Evolutionary conservation across 345 rosid species (phyloP).

Genomic region (Linum lewisii): DNA sequence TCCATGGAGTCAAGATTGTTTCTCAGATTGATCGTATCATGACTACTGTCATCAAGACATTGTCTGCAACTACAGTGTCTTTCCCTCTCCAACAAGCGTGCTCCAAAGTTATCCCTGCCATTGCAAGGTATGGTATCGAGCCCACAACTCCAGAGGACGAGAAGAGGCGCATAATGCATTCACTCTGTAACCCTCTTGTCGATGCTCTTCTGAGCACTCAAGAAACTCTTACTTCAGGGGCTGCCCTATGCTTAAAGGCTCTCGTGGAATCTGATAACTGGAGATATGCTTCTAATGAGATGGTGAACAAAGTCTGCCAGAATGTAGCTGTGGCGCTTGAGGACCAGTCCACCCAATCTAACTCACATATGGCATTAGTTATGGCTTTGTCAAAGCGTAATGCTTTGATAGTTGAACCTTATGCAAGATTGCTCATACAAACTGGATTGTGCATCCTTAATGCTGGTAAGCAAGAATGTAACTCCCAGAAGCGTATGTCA

Average conservation of each 20-base stretch:
- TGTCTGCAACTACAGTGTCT: conserved; percentile 85
- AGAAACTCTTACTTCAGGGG: conserved; percentile 75
- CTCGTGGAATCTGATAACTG: conserved; percentile 88
- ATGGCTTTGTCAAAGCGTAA: conserved; percentile 86
- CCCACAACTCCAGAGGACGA: conserved; percentile 62
- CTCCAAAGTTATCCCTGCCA: conserved; percentile 85
- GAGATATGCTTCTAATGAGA: conserved; percentile 82
- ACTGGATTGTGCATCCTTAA: conserved; percentile 55
- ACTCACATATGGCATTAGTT: conserved; percentile 63
- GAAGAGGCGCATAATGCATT: conserved; percentile 62
- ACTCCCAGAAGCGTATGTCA: conserved; percentile 75
- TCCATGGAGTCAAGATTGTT: conserved; percentile 85
- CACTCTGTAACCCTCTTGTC: conserved; percentile 73
- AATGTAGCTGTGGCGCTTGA: conserved; percentile 83
- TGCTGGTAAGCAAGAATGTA: conserved; percentile 49
- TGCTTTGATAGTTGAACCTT: conserved; percentile 77
- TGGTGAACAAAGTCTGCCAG: conserved; percentile 85
- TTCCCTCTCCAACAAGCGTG: conserved; percentile 97
- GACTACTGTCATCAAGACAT: conserved; percentile 70
- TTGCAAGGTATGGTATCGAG: conserved; percentile 82
- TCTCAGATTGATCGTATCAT: conserved; percentile 85
- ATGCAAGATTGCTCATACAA: conserved; percentile 69
- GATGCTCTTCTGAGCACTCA: conserved; percentile 72
- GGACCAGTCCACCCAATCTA: conserved; percentile 61
- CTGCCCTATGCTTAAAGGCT: conserved; percentile 82